Base-by-base conservation (phyloP, 2,329 filamentous ascomycete genomes). In the Monilinia vaccinii-corymbosi region DNA sequence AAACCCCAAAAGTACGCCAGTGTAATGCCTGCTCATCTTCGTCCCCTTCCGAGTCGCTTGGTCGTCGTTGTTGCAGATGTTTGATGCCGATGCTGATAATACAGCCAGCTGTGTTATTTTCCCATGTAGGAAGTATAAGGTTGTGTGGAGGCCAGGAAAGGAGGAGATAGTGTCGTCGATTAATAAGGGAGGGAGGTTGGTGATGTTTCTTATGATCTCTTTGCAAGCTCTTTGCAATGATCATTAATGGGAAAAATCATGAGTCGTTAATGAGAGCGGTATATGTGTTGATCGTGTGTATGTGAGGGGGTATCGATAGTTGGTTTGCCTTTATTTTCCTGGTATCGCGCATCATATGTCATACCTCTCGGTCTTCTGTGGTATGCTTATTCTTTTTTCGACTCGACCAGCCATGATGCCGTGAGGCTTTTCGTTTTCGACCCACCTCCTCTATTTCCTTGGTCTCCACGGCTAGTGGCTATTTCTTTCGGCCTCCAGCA, bases 401-500 rank as follows among this genome's bases (percentile, higher is more conserved):
- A 34, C 36, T 25, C 31, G 49, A 46, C 56, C 56, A 59, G 25
- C n/a, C 56, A 28, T 58, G 45, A 58, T 52, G 48, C 28, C 56
- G 47, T n/a, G 48, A 36, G 49, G 31, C 56, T 36, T 59, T 59
- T 28, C 56, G 31, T 18, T 59, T 59, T 46, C 56, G 25, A 53
- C 38, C 45, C 46, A 32, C 56, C 40, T 59, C 56, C 56, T 59
- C 56, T 28, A 32, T 31, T 45, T 59, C 56, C 42, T 32, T 59
- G 42, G 47, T 52, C 11, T 59, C 56, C 36, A 53, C 28, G 48
- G 56, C 56, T 59, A 53, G 28, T 59, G 56, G 56, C 57, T 63
- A 67, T 60, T 70, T 71, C 63, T 68, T 69, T 53, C 69, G 58
- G 23, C 66, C 62, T 25, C 64, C 64, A 11, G 66, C 66, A 28